These are phyloP conservation scores for Pseudopithomyces chartarum DNA, from an alignment of 2,329 filamentous ascomycete species.

Conservation along the genomic window DNA sequence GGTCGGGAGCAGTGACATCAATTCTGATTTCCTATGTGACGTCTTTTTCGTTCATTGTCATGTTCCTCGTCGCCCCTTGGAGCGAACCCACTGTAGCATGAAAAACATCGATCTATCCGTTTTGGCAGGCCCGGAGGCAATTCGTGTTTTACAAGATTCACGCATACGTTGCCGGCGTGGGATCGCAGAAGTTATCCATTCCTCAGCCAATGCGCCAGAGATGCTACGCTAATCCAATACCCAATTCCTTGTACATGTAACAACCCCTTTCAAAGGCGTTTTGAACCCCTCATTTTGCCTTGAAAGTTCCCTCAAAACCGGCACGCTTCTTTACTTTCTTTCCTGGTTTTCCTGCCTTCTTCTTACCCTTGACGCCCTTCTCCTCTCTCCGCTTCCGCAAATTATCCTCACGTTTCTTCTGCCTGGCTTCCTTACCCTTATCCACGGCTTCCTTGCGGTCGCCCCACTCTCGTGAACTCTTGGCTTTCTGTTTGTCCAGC, in stretches of 20 bases:
- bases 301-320: conserved; percentile 71
- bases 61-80: background rate
- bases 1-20: conserved; percentile 20
- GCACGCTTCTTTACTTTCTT: conserved; percentile 54
- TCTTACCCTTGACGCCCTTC: conserved; percentile 71
- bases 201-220: conserved; percentile 3
- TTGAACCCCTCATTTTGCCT: conserved; percentile 42
- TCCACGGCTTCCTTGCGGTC: conserved; percentile 52
- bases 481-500: conserved; percentile 86
- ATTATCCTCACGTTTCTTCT: conserved; percentile 57
- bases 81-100: background rate
- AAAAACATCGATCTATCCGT: background rate
- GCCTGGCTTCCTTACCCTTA: conserved; percentile 54
- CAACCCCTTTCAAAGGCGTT: background rate
- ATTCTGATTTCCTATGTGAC: conserved; percentile 29
- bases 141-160: background rate
- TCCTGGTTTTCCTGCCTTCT: conserved; percentile 61
- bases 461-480: conserved; percentile 84
- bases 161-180: background rate
- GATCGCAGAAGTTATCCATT: conserved; percentile 7
- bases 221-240: conserved; percentile 10
- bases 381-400: conserved; percentile 76
- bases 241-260: background rate
- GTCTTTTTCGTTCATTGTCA: background rate
- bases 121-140: too few species aligned